Percentiles rank a stretch among this genome's conserved stretches.
Conservation (phyloP, 345 rosid species). For the Raphanus raphanistrum region DNA sequence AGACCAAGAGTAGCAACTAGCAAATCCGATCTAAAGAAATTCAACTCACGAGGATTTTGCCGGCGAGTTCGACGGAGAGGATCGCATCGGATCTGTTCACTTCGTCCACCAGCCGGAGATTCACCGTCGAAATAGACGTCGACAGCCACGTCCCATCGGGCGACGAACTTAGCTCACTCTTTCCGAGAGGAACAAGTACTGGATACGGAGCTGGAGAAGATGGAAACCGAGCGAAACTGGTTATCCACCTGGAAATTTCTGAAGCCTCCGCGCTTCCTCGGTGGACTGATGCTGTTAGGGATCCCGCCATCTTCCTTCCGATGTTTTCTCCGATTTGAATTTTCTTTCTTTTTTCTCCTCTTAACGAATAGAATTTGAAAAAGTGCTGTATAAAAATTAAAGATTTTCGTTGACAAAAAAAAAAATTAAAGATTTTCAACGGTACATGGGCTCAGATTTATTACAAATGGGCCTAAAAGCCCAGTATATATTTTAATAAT, state of each 20-base stretch:
- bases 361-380: slow-evolving; percentile 23
- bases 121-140: slow-evolving; percentile 49
- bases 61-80: slow-evolving; percentile 52
- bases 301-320: slow-evolving; percentile 65
- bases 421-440: neutral
- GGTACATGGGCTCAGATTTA: neutral
- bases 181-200: slow-evolving; percentile 43
- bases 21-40: neutral
- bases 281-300: slow-evolving; percentile 37
- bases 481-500: neutral
- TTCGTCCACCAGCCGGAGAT: slow-evolving; percentile 46
- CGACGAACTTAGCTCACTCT: slow-evolving; percentile 14
- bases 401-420: too few species aligned
- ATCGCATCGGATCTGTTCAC: slow-evolving; percentile 44
- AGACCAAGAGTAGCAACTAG: neutral
- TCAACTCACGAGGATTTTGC: slow-evolving; percentile 61
- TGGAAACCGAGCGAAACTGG: slow-evolving; percentile 66
- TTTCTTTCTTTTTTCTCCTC: neutral
- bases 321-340: slow-evolving; percentile 17
- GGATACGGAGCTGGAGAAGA: slow-evolving; percentile 45
- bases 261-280: slow-evolving; percentile 26
- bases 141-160: slow-evolving; percentile 69
- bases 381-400: neutral
- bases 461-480: neutral
- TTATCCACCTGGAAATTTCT: slow-evolving; percentile 49